A percentile compares a stretch with the other conserved stretches of the same genome.
Conservation (phyloP, 805 yeast genomes). For the Candida silvicultrix region DNA sequence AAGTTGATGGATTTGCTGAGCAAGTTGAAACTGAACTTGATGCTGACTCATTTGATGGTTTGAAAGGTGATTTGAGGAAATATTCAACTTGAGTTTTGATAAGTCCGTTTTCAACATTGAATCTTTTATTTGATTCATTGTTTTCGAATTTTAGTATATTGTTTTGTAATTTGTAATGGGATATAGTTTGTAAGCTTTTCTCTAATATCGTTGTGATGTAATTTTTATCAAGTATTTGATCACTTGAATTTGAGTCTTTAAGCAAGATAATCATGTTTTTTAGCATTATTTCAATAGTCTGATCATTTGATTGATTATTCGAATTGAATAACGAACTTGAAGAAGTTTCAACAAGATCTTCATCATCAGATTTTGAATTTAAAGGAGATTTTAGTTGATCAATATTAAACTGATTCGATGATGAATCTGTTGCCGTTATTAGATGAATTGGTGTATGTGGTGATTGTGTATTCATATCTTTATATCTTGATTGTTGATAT, state of each 20-base stretch:
- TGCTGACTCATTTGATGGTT: slow-evolving; percentile 1
- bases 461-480: not conserved
- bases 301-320: not conserved
- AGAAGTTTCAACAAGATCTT: not conserved
- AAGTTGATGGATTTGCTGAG: not conserved
- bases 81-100: slow-evolving; percentile 17
- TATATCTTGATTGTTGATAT: no score
- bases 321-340: not conserved
- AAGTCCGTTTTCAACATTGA: slow-evolving; percentile 17
- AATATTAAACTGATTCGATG: slow-evolving; percentile 2
- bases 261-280: not conserved
- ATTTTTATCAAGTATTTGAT: slow-evolving; percentile 1
- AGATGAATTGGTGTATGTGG: slow-evolving; percentile 5
- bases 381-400: slow-evolving; percentile 6
- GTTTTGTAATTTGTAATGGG: slow-evolving; percentile 18
- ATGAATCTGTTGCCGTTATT: not conserved
- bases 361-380: not conserved
- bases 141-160: slow-evolving; percentile 14
- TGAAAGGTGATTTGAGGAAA: slow-evolving; percentile 16
- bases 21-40: not conserved
- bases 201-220: slow-evolving; percentile 1
- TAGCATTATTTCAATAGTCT: not conserved
- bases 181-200: slow-evolving; percentile 11
- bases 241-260: slow-evolving; percentile 2
- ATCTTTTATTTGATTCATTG: slow-evolving; percentile 13